Conservation (phyloP, 2,329 filamentous ascomycete genomes). For the Dendryphion nanum region DNA sequence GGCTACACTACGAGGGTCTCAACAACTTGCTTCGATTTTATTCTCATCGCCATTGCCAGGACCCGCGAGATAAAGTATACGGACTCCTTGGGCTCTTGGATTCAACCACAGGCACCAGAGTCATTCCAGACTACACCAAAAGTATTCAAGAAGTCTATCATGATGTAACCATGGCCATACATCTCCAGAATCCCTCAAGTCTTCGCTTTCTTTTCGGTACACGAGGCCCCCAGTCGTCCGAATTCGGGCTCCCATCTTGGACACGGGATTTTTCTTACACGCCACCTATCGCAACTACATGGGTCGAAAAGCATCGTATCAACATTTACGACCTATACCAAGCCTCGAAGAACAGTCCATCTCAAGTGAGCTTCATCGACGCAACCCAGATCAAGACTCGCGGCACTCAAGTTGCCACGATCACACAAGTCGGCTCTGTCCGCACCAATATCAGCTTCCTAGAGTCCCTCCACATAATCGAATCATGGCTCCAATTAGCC, state of each 20-base stretch:
- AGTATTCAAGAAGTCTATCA: not conserved
- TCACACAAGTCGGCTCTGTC: not conserved
- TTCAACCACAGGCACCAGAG: not conserved
- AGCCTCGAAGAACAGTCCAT: not conserved
- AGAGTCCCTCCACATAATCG: not conserved
- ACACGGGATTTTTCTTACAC: not conserved
- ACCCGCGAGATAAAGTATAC: constrained; percentile 5
- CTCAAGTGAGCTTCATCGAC: not conserved
- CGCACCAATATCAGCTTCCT: too few relatives aligned
- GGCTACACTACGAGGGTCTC: not conserved
- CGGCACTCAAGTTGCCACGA: not conserved
- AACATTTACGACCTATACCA: not conserved
- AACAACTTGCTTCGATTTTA: constrained; percentile 1
- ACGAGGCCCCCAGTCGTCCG: not conserved
- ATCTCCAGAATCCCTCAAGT: not conserved
- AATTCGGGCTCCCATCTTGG: not conserved
- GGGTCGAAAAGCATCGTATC: not conserved
- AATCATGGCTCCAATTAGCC: not conserved
- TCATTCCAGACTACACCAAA: not conserved
- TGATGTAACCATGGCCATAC: not conserved
- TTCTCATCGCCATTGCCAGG: not conserved
- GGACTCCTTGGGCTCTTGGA: constrained; percentile 1
- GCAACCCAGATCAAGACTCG: not conserved
- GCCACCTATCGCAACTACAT: not conserved
- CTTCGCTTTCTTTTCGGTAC: not conserved